Percentiles rank a stretch among this genome's conserved stretches.
phyloP scores from a whole-genome alignment of 1,284 basidiomycete genomes.

The Mycocalia duriaeana region DNA sequence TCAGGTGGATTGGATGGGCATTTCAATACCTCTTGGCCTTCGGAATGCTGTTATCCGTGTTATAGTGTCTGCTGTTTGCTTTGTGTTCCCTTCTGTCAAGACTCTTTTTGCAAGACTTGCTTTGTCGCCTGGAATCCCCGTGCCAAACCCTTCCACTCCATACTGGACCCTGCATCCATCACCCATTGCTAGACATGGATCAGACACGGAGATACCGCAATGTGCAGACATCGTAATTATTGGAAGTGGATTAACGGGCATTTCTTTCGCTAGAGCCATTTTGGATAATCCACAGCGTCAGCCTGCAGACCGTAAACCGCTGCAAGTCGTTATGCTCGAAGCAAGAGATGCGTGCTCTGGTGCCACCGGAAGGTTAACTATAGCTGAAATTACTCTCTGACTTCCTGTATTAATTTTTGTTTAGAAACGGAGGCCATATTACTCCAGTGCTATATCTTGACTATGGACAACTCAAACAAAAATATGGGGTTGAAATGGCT shows the following conservation, averaged over 20 bases:
- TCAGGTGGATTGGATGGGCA: too few relatives aligned
- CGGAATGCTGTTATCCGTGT: neutral
- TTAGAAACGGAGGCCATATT: slow-evolving; percentile 71
- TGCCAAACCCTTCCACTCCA: slow-evolving; percentile 43
- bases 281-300: slow-evolving; percentile 28
- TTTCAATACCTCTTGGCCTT: neutral
- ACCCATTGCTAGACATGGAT: slow-evolving; percentile 39
- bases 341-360: slow-evolving; percentile 67
- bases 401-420: neutral
- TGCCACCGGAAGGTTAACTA: slow-evolving; percentile 57
- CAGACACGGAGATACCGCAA: slow-evolving; percentile 17
- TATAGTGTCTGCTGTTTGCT: slow-evolving; percentile 6
- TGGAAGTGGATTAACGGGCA: slow-evolving; percentile 69
- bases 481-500: slow-evolving; percentile 40
- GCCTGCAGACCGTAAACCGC: slow-evolving; percentile 12
- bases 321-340: slow-evolving; percentile 59
- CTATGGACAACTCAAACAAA: slow-evolving; percentile 45
- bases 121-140: slow-evolving; percentile 54
- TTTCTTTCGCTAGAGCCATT: slow-evolving; percentile 49
- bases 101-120: slow-evolving; percentile 32
- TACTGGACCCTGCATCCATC: slow-evolving; percentile 60
- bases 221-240: slow-evolving; percentile 62
- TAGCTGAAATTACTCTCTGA: neutral
- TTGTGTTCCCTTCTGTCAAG: slow-evolving; percentile 13
- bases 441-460: slow-evolving; percentile 60